Evolutionary conservation across 768 basidiomycete genomes (phyloP), one percentile per base, ranked within the genome.

Genomic region (Trametes elegans): DNA sequence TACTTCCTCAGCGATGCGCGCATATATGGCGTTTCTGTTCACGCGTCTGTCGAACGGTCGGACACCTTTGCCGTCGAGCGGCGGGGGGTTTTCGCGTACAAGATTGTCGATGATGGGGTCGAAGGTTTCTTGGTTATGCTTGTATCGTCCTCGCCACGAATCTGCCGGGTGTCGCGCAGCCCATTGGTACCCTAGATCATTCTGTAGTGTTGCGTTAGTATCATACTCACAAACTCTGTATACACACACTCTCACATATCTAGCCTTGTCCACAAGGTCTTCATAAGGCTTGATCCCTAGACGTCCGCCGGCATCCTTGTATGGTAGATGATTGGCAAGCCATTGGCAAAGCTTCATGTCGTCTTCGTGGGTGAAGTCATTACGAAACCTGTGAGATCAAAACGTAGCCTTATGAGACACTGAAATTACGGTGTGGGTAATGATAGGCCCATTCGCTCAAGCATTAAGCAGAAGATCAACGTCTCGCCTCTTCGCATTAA

Each of bases 81-180:
- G 56, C 3, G 62, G 62, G 7, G 62, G 62, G 27, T 58, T 31
- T 19, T 55, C 28, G 21, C 32, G 31, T 8, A 56, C 62, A 3
- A 58, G 8, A 8, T 9, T 21, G 0, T 24, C 59, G 34, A 63
- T 63, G 10, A 53, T 36, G 13, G 49, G 53, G 63, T 91, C 88
- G 45, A 90, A 75, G 10, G 84, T 78, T 6, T 67, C 62, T 0
- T 84, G 70, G 52, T 88, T 82, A 67, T 88, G 89, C 73, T 89
- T 90, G 72, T 91, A 91, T 23, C 89, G 77, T 64, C 90, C 87
- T 28, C 87, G 79, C 89, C 89, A 91, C 9, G 89, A 90, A 57
- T 88, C 84, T 85, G 87, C 89, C 1, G 88, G 87, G 64, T 91
- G 89, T 21, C 88, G 84, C 31, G 70, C 73, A 10, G 88, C 88